A percentile compares a stretch with the other conserved stretches of the same genome.
Evolutionary conservation across 805 yeast species (phyloP).

Genomic region (Sungouiella thailandica): DNA sequence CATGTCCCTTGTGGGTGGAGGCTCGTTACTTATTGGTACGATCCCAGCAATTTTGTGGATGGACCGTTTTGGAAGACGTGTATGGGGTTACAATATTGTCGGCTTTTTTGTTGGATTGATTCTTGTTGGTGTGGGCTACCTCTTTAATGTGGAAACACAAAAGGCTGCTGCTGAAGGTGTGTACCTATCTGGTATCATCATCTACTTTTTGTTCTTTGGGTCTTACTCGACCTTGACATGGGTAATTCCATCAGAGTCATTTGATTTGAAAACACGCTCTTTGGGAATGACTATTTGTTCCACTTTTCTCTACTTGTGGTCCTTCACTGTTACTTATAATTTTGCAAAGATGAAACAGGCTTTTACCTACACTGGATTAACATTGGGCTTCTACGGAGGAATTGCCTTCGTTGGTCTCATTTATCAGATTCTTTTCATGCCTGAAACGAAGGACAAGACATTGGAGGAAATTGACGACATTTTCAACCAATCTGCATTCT

Average conservation of each 20-base stretch:
- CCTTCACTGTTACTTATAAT: slow-evolving; percentile 61
- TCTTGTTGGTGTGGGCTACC: slow-evolving; percentile 56
- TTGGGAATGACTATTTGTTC: slow-evolving; percentile 62
- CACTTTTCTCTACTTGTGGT: slow-evolving; percentile 53
- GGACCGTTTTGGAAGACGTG: slow-evolving; percentile 55
- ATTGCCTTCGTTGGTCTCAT: slow-evolving; percentile 54
- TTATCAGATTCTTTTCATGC: slow-evolving; percentile 54
- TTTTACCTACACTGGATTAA: slow-evolving; percentile 57
- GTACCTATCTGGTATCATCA: slow-evolving; percentile 56
- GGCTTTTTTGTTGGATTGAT: slow-evolving; percentile 59
- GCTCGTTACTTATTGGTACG: slow-evolving; percentile 55
- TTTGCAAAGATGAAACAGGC: slow-evolving; percentile 52
- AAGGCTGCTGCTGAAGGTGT: slow-evolving; percentile 51
- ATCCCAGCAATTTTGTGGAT: slow-evolving; percentile 59
- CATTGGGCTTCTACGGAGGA: slow-evolving; percentile 65
- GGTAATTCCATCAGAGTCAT: slow-evolving; percentile 65
- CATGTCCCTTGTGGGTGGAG: slow-evolving; percentile 70
- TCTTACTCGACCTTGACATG: slow-evolving; percentile 63
- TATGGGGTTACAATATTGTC: slow-evolving; percentile 55
- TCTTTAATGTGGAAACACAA: slow-evolving; percentile 32
- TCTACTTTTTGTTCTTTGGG: slow-evolving; percentile 65
- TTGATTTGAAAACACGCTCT: slow-evolving; percentile 54
- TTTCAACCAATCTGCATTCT: slow-evolving; percentile 45
- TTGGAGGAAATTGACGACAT: slow-evolving; percentile 68
- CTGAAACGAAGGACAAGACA: slow-evolving; percentile 68